Conservation (phyloP, 2,329 filamentous ascomycete genomes). For the Trichophyton benhamiae region DNA sequence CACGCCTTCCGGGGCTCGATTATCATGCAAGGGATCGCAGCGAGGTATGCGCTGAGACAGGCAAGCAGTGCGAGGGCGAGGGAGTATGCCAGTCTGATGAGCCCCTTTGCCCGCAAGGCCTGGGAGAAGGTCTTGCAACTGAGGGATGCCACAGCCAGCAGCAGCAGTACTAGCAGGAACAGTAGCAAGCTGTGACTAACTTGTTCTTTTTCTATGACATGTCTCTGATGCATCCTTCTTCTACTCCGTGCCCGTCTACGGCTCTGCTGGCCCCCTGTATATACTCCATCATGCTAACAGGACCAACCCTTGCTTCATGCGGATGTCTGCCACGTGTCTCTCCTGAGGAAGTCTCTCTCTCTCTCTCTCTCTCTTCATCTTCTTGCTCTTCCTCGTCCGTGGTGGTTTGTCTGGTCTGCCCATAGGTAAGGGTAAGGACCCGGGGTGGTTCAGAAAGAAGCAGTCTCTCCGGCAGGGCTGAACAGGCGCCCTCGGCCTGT, state of each 20-base stretch:
- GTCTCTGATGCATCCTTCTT: neutral
- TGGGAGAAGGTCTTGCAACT: conserved; percentile 57
- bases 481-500: too few species aligned
- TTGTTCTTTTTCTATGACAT: neutral
- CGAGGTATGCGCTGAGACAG: conserved; percentile 70
- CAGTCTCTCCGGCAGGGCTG: too few species aligned
- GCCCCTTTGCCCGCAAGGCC: conserved; percentile 62
- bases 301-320: neutral
- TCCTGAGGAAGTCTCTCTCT: neutral
- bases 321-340: neutral
- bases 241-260: too few species aligned
- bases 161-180: too few species aligned
- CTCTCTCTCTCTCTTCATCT: too few species aligned
- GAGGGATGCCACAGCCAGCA: conserved; percentile 9
- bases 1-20: conserved; percentile 47
- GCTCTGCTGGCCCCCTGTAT: neutral
- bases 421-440: too few species aligned
- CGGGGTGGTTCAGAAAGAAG: too few species aligned
- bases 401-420: too few species aligned
- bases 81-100: conserved; percentile 56
- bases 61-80: conserved; percentile 76
- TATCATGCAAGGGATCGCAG: conserved; percentile 83
- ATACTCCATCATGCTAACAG: neutral
- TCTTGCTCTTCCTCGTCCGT: too few species aligned
- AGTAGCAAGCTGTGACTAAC: neutral